phyloP scores from a whole-genome alignment of 2,329 filamentous ascomycete species.

The Hypoxylon sp. region DNA sequence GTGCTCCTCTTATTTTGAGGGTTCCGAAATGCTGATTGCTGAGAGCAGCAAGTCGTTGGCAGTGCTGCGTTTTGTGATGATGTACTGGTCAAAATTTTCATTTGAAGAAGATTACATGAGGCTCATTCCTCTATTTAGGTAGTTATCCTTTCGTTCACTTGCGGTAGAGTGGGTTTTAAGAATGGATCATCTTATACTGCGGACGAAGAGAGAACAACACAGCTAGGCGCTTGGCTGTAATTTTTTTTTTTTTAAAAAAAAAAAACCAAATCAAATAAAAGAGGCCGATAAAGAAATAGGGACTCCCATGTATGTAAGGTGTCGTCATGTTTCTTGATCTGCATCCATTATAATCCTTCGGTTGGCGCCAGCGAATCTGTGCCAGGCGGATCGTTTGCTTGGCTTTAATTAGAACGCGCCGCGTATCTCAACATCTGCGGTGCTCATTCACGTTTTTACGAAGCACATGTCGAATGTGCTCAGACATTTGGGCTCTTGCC shows the following conservation, averaged over 20 bases:
- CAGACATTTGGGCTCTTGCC: slow-evolving; percentile 8
- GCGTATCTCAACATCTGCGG: slow-evolving; percentile 22
- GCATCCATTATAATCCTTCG: slow-evolving; percentile 31
- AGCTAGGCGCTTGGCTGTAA: neutral
- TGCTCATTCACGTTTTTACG: neutral
- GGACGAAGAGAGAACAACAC: neutral
- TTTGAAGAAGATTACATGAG: neutral
- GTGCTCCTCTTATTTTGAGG: slow-evolving; percentile 12
- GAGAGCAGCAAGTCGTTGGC: neutral
- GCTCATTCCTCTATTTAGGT: neutral
- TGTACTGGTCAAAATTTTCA: neutral
- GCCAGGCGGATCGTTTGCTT: slow-evolving; percentile 29
- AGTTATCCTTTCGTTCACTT: neutral
- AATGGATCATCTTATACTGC: neutral
- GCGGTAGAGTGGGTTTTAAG: neutral
- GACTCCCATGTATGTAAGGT: slow-evolving; percentile 18
- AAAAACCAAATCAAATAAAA: neutral
- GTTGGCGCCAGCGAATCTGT: slow-evolving; percentile 31
- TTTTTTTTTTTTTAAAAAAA: neutral
- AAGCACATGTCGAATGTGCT: slow-evolving; percentile 13
- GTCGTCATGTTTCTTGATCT: slow-evolving; percentile 38
- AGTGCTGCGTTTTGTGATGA: neutral
- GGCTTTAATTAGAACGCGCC: slow-evolving; percentile 38
- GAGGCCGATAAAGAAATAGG: neutral
- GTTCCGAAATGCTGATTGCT: slow-evolving; percentile 8